Evolutionary conservation across 225 moss, liverwort and hornwort genomes (phyloP).

Genomic region (Pseudoscleropodium purum): DNA sequence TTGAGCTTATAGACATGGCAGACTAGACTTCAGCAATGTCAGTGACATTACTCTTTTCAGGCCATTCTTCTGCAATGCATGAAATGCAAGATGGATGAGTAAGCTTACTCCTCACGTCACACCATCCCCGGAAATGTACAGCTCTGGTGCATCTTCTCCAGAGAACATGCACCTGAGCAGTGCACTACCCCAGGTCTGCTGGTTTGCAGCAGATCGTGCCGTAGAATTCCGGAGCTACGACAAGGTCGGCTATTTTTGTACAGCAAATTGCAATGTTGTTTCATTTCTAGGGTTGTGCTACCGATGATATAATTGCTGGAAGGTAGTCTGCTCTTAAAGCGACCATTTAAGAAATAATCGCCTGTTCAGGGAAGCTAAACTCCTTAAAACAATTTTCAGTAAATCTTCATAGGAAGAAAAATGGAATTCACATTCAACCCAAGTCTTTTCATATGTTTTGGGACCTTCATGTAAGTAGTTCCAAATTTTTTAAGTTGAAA

Average conservation of each 20-base stretch:
- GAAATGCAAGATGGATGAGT: neutral
- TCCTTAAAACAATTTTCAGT: too few relatives aligned
- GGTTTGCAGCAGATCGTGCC: neutral
- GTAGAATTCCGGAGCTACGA: neutral
- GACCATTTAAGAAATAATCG: too few relatives aligned
- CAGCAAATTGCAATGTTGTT: neutral
- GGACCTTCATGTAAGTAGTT: too few relatives aligned
- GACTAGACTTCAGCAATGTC: neutral
- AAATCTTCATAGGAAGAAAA: too few relatives aligned
- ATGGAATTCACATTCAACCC: too few relatives aligned
- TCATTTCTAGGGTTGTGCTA: neutral
- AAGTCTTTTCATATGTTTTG: too few relatives aligned
- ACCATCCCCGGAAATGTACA: neutral
- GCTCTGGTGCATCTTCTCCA: neutral
- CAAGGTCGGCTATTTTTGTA: neutral
- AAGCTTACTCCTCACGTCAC: neutral
- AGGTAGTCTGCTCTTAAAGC: too few relatives aligned
- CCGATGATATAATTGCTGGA: neutral
- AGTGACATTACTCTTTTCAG: neutral
- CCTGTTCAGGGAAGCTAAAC: too few relatives aligned
- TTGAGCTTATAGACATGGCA: neutral
- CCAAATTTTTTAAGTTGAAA: too few relatives aligned
- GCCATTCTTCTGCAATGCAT: neutral
- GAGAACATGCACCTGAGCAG: neutral
- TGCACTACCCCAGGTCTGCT: neutral